Evolutionary conservation across 345 rosid genomes (phyloP).

Genomic region (Anacardium occidentale): DNA sequence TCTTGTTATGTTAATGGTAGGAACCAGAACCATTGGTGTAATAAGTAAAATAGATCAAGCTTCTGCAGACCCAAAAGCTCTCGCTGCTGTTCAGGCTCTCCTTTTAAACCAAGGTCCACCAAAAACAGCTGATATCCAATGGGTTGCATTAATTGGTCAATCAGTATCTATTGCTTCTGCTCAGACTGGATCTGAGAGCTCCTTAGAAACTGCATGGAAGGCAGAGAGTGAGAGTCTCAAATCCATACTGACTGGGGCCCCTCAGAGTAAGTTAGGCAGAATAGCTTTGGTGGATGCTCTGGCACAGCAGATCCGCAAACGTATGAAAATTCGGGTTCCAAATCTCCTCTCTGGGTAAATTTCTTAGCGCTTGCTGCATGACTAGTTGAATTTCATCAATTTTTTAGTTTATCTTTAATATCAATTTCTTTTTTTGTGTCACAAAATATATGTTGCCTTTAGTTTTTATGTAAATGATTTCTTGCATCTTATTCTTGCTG

Average conservation of each 20-base stretch:
- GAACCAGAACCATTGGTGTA: constrained; percentile 91
- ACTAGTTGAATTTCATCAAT: background rate
- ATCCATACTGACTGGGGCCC: constrained; percentile 69
- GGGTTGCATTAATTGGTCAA: constrained; percentile 84
- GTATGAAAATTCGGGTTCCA: constrained; percentile 75
- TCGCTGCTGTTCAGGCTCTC: constrained; percentile 74
- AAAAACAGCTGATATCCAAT: constrained; percentile 63
- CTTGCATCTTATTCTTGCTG: background rate
- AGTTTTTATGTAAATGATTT: background rate
- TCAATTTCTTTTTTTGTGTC: background rate
- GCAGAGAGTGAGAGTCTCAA: constrained; percentile 79
- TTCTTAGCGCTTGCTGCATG: constrained; percentile 1
- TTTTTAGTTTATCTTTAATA: background rate
- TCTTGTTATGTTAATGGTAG: constrained; percentile 29
- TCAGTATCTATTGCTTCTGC: constrained; percentile 75
- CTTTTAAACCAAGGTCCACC: constrained; percentile 72
- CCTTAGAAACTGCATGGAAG: constrained; percentile 77
- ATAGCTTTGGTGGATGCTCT: constrained; percentile 72
- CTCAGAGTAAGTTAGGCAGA: constrained; percentile 75
- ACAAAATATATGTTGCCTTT: background rate
- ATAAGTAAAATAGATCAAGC: constrained; percentile 97
- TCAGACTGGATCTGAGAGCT: constrained; percentile 70
- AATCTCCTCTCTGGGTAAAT: constrained; percentile 69
- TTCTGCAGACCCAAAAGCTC: constrained; percentile 58
- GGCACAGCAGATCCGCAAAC: constrained; percentile 71